Base-by-base conservation (phyloP, 805 yeast genomes). In the Zygotorulaspora chibaensis region DNA sequence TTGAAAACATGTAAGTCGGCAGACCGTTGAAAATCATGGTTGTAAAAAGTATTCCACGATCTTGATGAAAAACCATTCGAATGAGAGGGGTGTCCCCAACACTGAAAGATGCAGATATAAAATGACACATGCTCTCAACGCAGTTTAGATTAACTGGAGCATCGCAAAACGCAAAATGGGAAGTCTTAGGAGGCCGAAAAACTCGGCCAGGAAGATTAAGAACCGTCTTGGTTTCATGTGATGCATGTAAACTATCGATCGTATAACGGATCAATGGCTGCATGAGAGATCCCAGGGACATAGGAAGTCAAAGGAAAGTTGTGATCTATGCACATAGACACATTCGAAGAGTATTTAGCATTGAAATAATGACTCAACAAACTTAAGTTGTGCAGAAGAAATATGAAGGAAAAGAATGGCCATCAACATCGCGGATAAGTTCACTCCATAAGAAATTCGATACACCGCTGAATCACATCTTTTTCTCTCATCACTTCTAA, bases 241-340 rank as follows among this genome's bases (percentile, higher is more conserved):
- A 12, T 12, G 15, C 33, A 29, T 13, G 33, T 20, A 20, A 20
- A 29, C 15, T 13, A 9, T 29, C 33, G 8, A 13, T 5, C 15
- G 6, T 17, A 9, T 16, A 8, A 16, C 12, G 20, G 20, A 33
- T 16, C 13, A 20, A 13, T 9, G 11, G 13, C n/a, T 16, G 36
- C 36, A 33, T 10, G 5, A 33, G 36, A 34, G 27, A 35, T 13
- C 29, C 48, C 52, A 34, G 52, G 52, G 45, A 48, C 34, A 48
- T 39, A 34, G 46, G 50, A 28, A 25, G n/a, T 28, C 25, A 33
- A 39, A 41, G 45, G 34, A 25, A 27, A 33, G 8, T 35, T 38
- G n/a, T 17, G 17, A 33, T 48, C 57, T 64, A 53, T 55, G 67
- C 68, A 62, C 64, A 64, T 50, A 54, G 68, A 64, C 68, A 64